Evolutionary conservation across 2,329 filamentous ascomycete species (phyloP), one percentile per base, ranked within the genome.

Genomic region (Verruconis gallopava): DNA sequence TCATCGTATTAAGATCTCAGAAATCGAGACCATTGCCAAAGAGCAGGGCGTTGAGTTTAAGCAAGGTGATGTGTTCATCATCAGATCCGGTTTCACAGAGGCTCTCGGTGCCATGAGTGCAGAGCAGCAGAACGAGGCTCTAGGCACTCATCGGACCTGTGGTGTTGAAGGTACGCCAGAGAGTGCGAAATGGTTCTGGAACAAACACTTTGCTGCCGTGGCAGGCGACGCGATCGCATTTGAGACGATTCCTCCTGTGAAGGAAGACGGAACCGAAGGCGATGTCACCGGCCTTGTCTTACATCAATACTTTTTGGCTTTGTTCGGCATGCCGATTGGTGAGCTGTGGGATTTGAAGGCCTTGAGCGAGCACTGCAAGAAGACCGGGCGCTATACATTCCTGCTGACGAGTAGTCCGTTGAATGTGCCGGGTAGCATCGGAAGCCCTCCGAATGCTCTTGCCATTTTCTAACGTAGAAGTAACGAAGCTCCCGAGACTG

Each of bases 1-100:
- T 0, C 63, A 75, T 50, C 62, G 66, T 20, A 77, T 80, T 53
- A 68, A 65, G 0, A 58, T 70, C 2, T 52, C 63, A 1, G 68
- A 77, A 0, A 44, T 57, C 6, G 51, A 55, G 19, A 51, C 21
- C 2, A 21, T 46, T 13, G 44, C 44, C 20, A 38, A 36, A 19
- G 28, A 20, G 17, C 35, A 46, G 35, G 37, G 43, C 13, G 35
- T 37, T n/a, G 37, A 34, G 19, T 46, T 46, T 18, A 45, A 46
- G 21, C 33, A 34, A 12, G 59, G 59, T 2, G 58, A 62, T 43
- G 56, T 61, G 9, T 37, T 61, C 28, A 50, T 61, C 44, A 50
- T 62, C 17, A 44, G 59, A 1, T 58, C 53, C 38, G 73, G 72
- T 5, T 75, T 64, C 57, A 64, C 63, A 0, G 56, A 62, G 13